phyloP scores from a whole-genome alignment of 2,329 filamentous ascomycete species.

The Phialemoniopsis sp. region DNA sequence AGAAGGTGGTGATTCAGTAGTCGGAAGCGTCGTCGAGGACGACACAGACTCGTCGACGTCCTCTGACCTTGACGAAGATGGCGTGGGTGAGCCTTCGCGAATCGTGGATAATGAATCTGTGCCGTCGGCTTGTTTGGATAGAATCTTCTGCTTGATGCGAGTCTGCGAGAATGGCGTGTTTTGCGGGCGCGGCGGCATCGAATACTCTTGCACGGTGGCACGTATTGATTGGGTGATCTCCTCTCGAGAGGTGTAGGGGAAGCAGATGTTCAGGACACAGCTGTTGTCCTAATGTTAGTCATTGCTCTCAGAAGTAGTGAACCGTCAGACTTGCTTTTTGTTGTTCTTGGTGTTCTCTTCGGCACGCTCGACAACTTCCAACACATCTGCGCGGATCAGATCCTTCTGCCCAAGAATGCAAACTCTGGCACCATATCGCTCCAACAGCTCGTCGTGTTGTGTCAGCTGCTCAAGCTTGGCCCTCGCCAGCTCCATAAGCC shows the following conservation, averaged over 20 bases:
- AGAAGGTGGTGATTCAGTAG: conserved; percentile 45
- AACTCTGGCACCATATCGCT: conserved; percentile 86
- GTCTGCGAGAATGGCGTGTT: conserved; percentile 80
- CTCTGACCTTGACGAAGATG: conserved; percentile 37
- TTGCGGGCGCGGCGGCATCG: conserved; percentile 61
- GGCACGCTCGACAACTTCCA: conserved; percentile 82
- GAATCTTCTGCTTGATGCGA: conserved; percentile 81
- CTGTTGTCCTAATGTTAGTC: conserved; percentile 22
- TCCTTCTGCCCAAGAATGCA: conserved; percentile 81
- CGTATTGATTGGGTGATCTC: conserved; percentile 91
- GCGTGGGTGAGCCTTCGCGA: conserved; percentile 40
- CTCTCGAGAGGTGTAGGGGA: conserved; percentile 92
- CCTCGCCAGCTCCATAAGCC: conserved; percentile 96
- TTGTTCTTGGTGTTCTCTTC: conserved; percentile 86
- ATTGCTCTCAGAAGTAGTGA: conserved; percentile 6
- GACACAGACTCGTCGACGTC: conserved; percentile 52
- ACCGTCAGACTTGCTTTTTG: conserved; percentile 53
- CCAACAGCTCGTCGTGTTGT: conserved; percentile 88
- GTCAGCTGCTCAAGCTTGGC: conserved; percentile 88
- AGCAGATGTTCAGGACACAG: conserved; percentile 82
- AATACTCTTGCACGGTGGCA: conserved; percentile 82
- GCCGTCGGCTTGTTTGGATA: conserved; percentile 57
- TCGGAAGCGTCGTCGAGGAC: conserved; percentile 54
- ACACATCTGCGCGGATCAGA: conserved; percentile 79
- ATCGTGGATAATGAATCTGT: conserved; percentile 44